Evolutionary conservation across 345 rosid genomes (phyloP), one percentile per base, ranked within the genome.

Genomic region (Gossypium herbaceum): DNA sequence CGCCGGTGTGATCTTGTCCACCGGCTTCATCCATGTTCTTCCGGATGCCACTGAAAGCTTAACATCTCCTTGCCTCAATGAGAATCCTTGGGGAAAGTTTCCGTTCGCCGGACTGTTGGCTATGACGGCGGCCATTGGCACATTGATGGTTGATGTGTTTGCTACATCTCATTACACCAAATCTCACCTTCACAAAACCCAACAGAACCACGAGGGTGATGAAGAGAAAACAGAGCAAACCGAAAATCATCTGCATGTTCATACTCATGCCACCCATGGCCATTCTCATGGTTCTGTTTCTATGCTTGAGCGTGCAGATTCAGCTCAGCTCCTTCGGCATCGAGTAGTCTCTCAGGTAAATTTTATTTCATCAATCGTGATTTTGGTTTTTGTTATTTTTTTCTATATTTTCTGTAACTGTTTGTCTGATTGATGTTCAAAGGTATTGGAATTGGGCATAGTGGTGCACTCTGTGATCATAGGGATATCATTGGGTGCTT

Each of bases 381-480:
- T 4, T 15, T 15, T 4, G 4, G 13, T 12, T 50, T 50, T 50
- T 50, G 54, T 68, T 9, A 27, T 0, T 29, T 1, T 24, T 12
- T 5, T 22, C 9, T 24, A 22, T 22, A 11, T 3, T 20, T 0
- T 57, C 19, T 52, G 27, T 57, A 19, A 2, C 10, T 20, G 22
- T n/a, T 34, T 34, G 41, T 34, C 41, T 34, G 50, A 45, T 45
- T 45, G 12, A 2, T 45, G 12, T 45, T 45, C 3, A 8, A 45
- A 82, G 93, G 95, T 92, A 9, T 29, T 92, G 56, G 97, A 92
- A 82, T 0, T 90, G 48, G 95, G 97, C 67, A 90, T 90, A 39
- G 76, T 92, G 50, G 90, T 88, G 22, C 97, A 90, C 73, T 90
- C 97, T 0, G 85, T 89, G 60, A 87, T 89, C 3, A 89, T 89